Evolutionary conservation across 306 rosid species (phyloP).

Genomic region (Cucurbita maxima): DNA sequence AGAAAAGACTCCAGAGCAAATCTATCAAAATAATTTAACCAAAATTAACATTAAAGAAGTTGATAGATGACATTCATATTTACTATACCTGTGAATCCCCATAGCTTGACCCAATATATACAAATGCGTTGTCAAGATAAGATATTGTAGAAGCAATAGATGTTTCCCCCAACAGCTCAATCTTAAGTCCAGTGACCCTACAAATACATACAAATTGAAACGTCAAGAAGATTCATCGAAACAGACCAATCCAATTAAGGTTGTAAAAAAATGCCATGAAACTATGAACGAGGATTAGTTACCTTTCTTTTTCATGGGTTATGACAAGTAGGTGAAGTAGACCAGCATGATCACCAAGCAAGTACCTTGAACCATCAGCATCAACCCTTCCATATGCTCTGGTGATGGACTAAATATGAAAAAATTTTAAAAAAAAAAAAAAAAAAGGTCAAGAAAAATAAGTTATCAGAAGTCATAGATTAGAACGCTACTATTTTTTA

Average conservation of each 20-base stretch:
- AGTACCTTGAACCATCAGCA: slow-evolving; percentile 92
- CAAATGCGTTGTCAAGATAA: slow-evolving; percentile 87
- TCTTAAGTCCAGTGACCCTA: slow-evolving; percentile 94
- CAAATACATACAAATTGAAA: slow-evolving; percentile 12
- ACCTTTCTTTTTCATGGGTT: slow-evolving; percentile 94
- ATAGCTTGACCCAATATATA: slow-evolving; percentile 80
- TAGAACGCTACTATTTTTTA: neutral
- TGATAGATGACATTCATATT: neutral
- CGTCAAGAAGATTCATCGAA: neutral
- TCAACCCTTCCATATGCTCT: slow-evolving; percentile 93
- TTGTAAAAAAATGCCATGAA: neutral
- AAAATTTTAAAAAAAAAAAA: neutral
- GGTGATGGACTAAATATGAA: slow-evolving; percentile 52
- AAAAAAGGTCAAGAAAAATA: neutral
- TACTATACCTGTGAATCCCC: slow-evolving; percentile 85
- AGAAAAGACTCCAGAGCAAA: neutral
- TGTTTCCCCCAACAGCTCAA: slow-evolving; percentile 93
- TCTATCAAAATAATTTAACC: neutral
- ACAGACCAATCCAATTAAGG: neutral
- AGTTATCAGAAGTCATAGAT: neutral
- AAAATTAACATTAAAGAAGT: neutral
- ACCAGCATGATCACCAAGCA: slow-evolving; percentile 92
- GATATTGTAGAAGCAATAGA: slow-evolving; percentile 91
- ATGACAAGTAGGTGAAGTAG: slow-evolving; percentile 85
- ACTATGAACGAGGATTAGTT: slow-evolving; percentile 11